phyloP scores from a whole-genome alignment of 768 basidiomycete genomes.

The Lactarius indigo region DNA sequence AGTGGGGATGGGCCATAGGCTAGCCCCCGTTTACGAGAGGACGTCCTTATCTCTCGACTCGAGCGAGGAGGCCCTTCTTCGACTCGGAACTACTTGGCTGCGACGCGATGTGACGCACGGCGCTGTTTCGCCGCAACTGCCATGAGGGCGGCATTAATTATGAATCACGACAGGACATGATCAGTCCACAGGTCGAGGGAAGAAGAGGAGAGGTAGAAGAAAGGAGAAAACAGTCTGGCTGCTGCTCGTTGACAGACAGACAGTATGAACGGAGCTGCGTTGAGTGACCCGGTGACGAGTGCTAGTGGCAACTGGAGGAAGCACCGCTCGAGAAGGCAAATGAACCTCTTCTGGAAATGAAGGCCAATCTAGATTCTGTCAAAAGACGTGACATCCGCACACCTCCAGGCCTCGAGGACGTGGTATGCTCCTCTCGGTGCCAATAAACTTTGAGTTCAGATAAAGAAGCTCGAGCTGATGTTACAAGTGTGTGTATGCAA shows the following conservation, averaged over 20 bases:
- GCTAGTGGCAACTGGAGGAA: not conserved
- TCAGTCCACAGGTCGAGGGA: not conserved
- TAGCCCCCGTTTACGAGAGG: conserved; percentile 15
- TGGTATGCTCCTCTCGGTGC: not conserved
- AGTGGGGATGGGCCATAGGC: conserved; percentile 11
- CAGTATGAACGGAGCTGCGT: not conserved
- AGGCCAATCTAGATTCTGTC: conserved; percentile 2
- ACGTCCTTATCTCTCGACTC: conserved; percentile 6
- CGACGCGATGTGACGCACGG: not conserved
- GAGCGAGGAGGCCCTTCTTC: not conserved
- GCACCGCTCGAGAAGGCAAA: conserved; percentile 1
- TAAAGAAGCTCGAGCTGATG: not conserved
- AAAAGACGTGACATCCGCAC: not conserved
- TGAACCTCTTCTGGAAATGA: not conserved
- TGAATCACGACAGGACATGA: conserved; percentile 2
- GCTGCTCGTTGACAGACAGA: too few relatives aligned
- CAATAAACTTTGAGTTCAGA: not conserved
- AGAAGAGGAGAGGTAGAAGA: not conserved
- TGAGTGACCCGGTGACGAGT: conserved; percentile 12
- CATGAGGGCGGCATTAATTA: not conserved
- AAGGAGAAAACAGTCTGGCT: not conserved
- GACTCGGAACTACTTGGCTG: not conserved
- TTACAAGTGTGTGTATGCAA: not conserved
- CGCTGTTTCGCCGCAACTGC: not conserved
- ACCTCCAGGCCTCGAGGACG: not conserved